Conservation (phyloP, 2,329 filamentous ascomycete genomes). For the Furcasterigmium furcatum region DNA sequence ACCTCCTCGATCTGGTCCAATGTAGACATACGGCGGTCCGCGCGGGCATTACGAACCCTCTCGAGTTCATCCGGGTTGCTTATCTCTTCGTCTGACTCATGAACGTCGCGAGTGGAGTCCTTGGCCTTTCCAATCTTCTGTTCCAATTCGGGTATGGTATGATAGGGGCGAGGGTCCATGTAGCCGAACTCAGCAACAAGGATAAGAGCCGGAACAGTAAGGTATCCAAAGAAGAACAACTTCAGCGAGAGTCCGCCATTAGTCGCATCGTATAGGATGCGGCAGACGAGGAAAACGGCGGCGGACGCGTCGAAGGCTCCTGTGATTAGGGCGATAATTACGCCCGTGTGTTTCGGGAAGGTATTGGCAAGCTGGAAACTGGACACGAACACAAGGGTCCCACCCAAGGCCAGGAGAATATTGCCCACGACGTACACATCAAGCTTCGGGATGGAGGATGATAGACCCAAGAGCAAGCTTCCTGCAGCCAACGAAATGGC, state of each 20-base stretch:
- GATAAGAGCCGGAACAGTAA: conserved; percentile 29
- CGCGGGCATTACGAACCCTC: conserved; percentile 36
- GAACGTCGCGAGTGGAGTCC: conserved; percentile 35
- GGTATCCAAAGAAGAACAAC: conserved; percentile 37
- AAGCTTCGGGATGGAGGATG: conserved; percentile 54
- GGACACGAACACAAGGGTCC: conserved; percentile 78
- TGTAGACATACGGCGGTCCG: conserved; percentile 50
- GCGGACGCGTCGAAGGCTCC: conserved; percentile 83
- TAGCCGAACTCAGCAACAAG: conserved; percentile 30
- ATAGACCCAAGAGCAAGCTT: conserved; percentile 68
- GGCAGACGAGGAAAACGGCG: conserved; percentile 72
- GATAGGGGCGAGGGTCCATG: conserved; percentile 36
- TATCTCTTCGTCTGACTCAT: conserved; percentile 53
- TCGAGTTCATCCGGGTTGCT: conserved; percentile 41
- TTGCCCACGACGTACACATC: conserved; percentile 76
- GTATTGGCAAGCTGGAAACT: conserved; percentile 83
- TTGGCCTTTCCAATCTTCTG: conserved; percentile 32
- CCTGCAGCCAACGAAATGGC: conserved; percentile 66
- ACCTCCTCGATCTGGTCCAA: conserved; percentile 62
- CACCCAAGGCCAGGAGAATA: conserved; percentile 73
- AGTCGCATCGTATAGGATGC: conserved; percentile 63
- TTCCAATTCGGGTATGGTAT: conserved; percentile 33
- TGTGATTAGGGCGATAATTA: conserved; percentile 75
- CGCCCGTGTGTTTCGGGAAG: conserved; percentile 71
- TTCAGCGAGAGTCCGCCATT: conserved; percentile 28